Evolutionary conservation across 345 rosid species (phyloP).

Genomic region (Eutrema yunnanense): DNA sequence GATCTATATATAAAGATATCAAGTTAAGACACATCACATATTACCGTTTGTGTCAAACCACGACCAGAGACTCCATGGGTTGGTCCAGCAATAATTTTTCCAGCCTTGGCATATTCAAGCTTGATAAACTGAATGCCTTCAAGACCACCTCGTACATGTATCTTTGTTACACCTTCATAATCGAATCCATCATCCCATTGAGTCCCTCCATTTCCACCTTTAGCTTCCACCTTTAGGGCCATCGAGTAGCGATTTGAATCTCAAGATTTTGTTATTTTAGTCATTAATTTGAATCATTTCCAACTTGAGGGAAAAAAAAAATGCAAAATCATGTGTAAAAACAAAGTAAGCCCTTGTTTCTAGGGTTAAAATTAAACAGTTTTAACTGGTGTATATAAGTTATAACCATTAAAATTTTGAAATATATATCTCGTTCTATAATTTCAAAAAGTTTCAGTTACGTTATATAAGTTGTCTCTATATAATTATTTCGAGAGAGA

Average conservation of each 20-base stretch:
- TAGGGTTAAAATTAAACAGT: neutral
- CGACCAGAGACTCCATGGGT: neutral
- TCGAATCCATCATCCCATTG: slow-evolving; percentile 16
- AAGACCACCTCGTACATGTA: neutral
- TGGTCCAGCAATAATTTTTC: neutral
- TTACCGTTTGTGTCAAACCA: slow-evolving; percentile 6
- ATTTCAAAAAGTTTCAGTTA: neutral
- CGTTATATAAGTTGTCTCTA: neutral
- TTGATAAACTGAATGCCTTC: neutral
- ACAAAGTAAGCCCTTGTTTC: neutral
- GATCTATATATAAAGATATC: no score
- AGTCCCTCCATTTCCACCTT: slow-evolving; percentile 22
- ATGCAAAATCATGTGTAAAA: neutral
- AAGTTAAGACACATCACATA: neutral
- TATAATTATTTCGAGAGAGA: neutral
- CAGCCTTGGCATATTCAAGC: neutral
- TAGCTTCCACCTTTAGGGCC: slow-evolving; percentile 7
- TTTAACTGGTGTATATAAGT: neutral
- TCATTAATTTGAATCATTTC: neutral
- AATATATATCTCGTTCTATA: neutral
- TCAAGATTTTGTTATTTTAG: neutral
- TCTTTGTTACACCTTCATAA: neutral
- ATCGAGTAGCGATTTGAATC: neutral
- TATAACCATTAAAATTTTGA: neutral
- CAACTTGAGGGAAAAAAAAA: neutral